phyloP scores from a whole-genome alignment of 176 grass and related monocot species.

The Juncus effusus region DNA sequence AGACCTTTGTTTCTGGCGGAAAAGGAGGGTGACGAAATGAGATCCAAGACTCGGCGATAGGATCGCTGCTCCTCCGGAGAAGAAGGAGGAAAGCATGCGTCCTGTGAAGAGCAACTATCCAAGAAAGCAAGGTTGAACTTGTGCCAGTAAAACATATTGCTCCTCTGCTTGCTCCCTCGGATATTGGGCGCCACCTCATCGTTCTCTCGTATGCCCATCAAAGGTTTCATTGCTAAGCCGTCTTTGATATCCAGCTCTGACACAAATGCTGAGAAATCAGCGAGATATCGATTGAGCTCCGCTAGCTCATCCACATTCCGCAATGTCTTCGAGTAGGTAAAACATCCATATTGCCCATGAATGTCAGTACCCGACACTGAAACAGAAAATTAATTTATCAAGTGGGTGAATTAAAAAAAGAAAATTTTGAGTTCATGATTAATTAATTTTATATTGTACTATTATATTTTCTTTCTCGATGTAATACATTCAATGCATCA shows the following conservation, averaged over 20 bases:
- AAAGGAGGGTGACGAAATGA: conserved; percentile 8
- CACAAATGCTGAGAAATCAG: conserved; percentile 5
- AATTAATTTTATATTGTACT: too few relatives aligned
- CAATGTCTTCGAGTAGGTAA: neutral
- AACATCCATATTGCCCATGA: neutral
- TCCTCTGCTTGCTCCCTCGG: conserved; percentile 10
- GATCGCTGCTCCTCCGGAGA: neutral
- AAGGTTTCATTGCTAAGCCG: neutral
- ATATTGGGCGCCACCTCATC: neutral
- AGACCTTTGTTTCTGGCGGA: neutral
- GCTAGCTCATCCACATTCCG: neutral
- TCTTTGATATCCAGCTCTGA: conserved; percentile 3
- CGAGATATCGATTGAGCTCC: conserved; percentile 4
- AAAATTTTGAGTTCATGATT: too few relatives aligned
- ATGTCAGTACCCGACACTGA: neutral
- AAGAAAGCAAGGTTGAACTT: conserved; percentile 10
- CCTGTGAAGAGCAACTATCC: neutral
- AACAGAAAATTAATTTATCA: neutral
- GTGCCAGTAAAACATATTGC: conserved; percentile 14
- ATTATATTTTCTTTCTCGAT: too few relatives aligned
- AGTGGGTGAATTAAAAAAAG: too few relatives aligned
- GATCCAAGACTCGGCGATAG: neutral
- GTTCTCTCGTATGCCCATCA: neutral
- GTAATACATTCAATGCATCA: too few relatives aligned
- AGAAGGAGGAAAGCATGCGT: neutral